Conservation (phyloP, 2,329 filamentous ascomycete species). For the Tolypocladium nubicola region DNA sequence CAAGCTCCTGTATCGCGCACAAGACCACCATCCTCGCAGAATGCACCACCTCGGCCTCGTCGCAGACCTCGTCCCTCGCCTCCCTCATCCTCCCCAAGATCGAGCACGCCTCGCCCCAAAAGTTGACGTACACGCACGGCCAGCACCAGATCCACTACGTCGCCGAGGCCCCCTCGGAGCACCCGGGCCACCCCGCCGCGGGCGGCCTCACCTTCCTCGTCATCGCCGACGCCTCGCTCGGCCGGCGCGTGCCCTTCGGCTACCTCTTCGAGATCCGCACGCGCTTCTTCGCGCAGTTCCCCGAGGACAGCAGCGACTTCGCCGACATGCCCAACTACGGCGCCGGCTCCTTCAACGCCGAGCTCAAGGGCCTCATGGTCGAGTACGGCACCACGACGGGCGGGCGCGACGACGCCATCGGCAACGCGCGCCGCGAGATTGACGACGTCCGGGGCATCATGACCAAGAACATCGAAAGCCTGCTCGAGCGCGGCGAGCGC, state of each 20-base stretch:
- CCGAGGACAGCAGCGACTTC: constrained; percentile 55
- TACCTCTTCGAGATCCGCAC: constrained; percentile 86
- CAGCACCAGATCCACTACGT: constrained; percentile 93
- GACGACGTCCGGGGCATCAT: constrained; percentile 88
- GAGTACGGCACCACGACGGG: constrained; percentile 72
- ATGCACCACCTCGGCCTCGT: constrained; percentile 77
- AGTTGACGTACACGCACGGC: constrained; percentile 90
- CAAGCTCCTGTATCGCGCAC: constrained; percentile 85
- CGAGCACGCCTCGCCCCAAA: constrained; percentile 66
- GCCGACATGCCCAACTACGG: constrained; percentile 77
- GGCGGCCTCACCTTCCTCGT: constrained; percentile 88
- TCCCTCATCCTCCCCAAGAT: constrained; percentile 95
- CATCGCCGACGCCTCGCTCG: constrained; percentile 69
- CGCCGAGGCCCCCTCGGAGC: constrained; percentile 65
- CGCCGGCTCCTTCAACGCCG: constrained; percentile 74
- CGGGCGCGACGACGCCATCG: constrained; percentile 70
- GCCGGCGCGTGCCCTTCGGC: constrained; percentile 83
- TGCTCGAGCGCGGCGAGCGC: constrained; percentile 82
- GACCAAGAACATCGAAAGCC: constrained; percentile 87
- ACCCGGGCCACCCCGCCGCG: constrained; percentile 47
- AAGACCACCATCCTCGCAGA: constrained; percentile 88
- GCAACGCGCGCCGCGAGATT: constrained; percentile 78
- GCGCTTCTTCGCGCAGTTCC: constrained; percentile 67
- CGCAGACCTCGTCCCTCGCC: constrained; percentile 75
- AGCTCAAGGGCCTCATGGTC: constrained; percentile 68